These are phyloP conservation scores for Cystobasidium slooffiae DNA, from an alignment of 1,284 basidiomycete species.

Conservation along the genomic window DNA sequence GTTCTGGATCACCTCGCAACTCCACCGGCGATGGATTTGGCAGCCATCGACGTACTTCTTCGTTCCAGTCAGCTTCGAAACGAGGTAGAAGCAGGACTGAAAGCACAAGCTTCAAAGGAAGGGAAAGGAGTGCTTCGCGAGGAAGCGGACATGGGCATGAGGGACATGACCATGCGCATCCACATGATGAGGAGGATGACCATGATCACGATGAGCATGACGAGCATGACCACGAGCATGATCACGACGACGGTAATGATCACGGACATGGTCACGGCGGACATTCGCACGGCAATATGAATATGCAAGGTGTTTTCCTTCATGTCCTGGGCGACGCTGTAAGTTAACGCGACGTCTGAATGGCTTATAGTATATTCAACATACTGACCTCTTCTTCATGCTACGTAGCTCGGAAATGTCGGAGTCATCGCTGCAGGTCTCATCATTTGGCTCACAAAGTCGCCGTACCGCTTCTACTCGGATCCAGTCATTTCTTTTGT, in stretches of 20 bases:
- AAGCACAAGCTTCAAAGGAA: slow-evolving; percentile 3
- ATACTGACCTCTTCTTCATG: not conserved
- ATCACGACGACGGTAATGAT: slow-evolving; percentile 48
- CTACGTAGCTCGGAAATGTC: slow-evolving; percentile 76
- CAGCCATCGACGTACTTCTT: slow-evolving; percentile 22
- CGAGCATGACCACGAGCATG: slow-evolving; percentile 50
- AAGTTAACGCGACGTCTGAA: slow-evolving; percentile 47
- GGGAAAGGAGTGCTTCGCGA: slow-evolving; percentile 26
- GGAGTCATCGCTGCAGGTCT: slow-evolving; percentile 95
- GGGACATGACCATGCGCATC: slow-evolving; percentile 54
- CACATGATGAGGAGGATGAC: slow-evolving; percentile 46
- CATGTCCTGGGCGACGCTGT: slow-evolving; percentile 94
- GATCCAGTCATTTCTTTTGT: slow-evolving; percentile 93
- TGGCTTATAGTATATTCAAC: not conserved
- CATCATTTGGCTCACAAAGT: slow-evolving; percentile 81
- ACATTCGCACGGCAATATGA: slow-evolving; percentile 75
- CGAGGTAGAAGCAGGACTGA: slow-evolving; percentile 9
- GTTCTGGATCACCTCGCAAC: slow-evolving; percentile 32
- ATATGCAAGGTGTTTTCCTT: slow-evolving; percentile 91
- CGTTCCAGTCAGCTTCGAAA: slow-evolving; percentile 13
- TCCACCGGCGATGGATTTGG: slow-evolving; percentile 17
- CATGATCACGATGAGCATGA: slow-evolving; percentile 46
- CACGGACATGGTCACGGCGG: slow-evolving; percentile 46
- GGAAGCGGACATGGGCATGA: slow-evolving; percentile 53
- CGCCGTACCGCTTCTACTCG: slow-evolving; percentile 77